Conservation (phyloP, 1,139 yeast genomes). For the Protomyces pachydermus region DNA sequence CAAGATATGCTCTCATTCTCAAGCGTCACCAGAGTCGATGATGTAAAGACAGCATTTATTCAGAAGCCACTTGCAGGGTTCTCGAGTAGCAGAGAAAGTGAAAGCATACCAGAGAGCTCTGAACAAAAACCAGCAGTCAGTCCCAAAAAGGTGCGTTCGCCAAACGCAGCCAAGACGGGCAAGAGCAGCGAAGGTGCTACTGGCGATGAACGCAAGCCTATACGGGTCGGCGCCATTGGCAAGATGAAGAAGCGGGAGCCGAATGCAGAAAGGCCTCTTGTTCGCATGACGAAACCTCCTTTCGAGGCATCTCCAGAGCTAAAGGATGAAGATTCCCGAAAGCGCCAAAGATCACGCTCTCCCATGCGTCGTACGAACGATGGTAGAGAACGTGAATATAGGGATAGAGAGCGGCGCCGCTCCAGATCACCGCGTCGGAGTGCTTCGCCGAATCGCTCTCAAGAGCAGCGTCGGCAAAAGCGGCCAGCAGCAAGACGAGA, state of each 20-base stretch:
- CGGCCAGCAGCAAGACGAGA: conserved; percentile 17
- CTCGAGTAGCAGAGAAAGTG: not conserved
- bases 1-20: not conserved
- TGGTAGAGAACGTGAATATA: not conserved
- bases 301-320: not conserved
- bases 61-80: not conserved
- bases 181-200: not conserved
- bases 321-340: not conserved
- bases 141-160: not conserved
- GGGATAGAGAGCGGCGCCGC: not conserved
- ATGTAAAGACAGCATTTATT: not conserved
- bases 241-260: conserved; percentile 23
- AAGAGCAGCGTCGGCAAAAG: conserved; percentile 9
- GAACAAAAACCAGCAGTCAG: not conserved
- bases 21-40: not conserved
- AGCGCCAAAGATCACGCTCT: conserved; percentile 3
- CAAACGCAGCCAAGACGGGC: not conserved
- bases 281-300: not conserved
- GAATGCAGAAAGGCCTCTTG: not conserved
- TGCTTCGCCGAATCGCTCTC: not conserved
- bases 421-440: not conserved
- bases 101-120: not conserved
- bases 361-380: not conserved
- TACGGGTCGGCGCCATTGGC: conserved; percentile 15
- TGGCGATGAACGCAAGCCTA: conserved; percentile 10